Evolutionary conservation across 2,329 filamentous ascomycete species (phyloP), one percentile per base, ranked within the genome.

Genomic region (Epichloe typhina): DNA sequence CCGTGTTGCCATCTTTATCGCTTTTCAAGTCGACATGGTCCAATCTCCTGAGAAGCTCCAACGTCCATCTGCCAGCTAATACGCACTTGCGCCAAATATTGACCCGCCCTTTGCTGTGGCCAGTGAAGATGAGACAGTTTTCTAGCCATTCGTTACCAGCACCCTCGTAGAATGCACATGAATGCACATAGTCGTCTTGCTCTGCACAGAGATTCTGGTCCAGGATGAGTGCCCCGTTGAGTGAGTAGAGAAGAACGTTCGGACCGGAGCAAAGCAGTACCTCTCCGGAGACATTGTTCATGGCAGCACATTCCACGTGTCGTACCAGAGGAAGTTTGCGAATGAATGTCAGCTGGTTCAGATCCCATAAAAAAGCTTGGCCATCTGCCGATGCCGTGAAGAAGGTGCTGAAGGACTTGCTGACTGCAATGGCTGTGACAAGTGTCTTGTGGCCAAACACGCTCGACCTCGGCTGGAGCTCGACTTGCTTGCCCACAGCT

Each of bases 101-200:
- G 36, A 95, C 90, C 13, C 89, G 76, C 0, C 93, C 93, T 48
- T 83, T 75, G 55, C 80, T 76, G 63, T 97, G 93, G 0, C 93
- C 93, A 0, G 91, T 97, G 56, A 98, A 90, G 38, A 97, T 72
- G 42, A 98, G 73, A 54, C 84, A 83, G 50, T 84, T 83, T 67
- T 94, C 88, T 3, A 95, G 74, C 88, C 90, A 97, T 67, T 97
- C 93, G 58, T 89, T 93, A 2, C 84, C 85, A 0, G 82, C 78
- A 0, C 91, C 91, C 64, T 97, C 90, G 67, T 97, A 97, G 65
- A 95, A 95, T 3, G 90, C 87, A 56, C 89, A 93, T 1, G 84
- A 82, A 46, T 87, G 75, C 2, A 96, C 82, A 36, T 77, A 82
- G 61, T 96, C 91, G 23, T 91, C 86, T 9, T 76, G 72, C 37